Evolutionary conservation across 2,329 filamentous ascomycete species (phyloP).

Genomic region (Ustulina deusta): DNA sequence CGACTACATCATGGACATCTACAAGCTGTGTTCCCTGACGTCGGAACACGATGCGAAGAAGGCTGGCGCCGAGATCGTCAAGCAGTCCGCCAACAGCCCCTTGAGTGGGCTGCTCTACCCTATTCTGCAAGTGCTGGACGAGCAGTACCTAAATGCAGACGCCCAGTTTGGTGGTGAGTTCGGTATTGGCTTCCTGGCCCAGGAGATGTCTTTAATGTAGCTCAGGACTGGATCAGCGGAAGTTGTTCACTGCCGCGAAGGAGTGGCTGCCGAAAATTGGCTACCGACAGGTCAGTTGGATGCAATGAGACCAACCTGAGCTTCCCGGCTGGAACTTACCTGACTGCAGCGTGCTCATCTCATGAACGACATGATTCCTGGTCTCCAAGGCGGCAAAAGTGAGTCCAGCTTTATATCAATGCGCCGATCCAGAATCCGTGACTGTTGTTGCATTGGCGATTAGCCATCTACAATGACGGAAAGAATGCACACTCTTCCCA

Average conservation of each 20-base stretch:
- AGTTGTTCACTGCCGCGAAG: constrained; percentile 87
- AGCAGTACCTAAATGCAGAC: constrained; percentile 89
- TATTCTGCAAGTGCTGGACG: constrained; percentile 89
- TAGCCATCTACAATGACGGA: not conserved
- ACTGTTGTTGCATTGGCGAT: too few relatives aligned
- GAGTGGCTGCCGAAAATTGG: constrained; percentile 88
- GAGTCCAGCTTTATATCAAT: not conserved
- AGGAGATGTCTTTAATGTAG: constrained; percentile 14
- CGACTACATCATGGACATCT: constrained; percentile 89
- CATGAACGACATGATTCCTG: constrained; percentile 91
- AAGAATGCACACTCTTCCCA: not conserved
- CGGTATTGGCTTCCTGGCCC: not conserved
- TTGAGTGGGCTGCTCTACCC: constrained; percentile 84
- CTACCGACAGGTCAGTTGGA: constrained; percentile 67
- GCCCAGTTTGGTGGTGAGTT: constrained; percentile 80
- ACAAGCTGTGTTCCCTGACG: constrained; percentile 80
- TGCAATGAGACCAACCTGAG: not conserved
- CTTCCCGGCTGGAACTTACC: constrained; percentile 1
- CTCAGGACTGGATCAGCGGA: constrained; percentile 78
- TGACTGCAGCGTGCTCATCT: constrained; percentile 66
- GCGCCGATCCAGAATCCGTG: not conserved
- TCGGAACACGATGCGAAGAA: constrained; percentile 75
- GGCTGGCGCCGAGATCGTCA: constrained; percentile 93
- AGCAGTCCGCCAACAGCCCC: constrained; percentile 84
- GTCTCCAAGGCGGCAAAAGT: constrained; percentile 82